Conservation (phyloP, 1,284 basidiomycete genomes). For the Cutaneotrichosporon sp. region DNA sequence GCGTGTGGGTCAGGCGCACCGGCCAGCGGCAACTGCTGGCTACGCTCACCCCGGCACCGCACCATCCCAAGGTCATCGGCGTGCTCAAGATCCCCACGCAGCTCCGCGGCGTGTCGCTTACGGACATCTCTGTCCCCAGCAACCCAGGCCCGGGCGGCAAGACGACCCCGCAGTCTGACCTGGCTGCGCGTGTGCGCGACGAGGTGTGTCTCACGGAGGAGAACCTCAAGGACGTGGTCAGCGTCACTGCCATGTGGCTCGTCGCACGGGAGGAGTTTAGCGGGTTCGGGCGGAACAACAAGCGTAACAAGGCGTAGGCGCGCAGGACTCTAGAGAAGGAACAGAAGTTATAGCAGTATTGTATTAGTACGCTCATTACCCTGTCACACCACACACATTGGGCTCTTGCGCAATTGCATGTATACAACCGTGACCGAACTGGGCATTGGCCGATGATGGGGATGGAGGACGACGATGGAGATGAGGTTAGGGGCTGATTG, state of each 20-base stretch:
- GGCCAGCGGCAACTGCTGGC: constrained; percentile 51
- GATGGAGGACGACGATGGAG: too few relatives aligned
- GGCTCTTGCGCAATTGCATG: neutral
- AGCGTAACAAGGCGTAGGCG: constrained; percentile 1
- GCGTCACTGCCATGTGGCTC: constrained; percentile 83
- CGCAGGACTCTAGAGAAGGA: too few relatives aligned
- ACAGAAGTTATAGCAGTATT: too few relatives aligned
- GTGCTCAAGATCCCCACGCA: constrained; percentile 85
- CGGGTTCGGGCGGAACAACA: constrained; percentile 70
- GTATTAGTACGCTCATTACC: neutral
- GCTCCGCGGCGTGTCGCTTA: constrained; percentile 61
- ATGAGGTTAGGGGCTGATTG: too few relatives aligned
- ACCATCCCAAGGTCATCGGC: constrained; percentile 91
- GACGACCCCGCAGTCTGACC: constrained; percentile 3
- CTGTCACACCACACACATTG: neutral
- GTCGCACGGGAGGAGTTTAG: constrained; percentile 88
- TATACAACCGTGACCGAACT: neutral
- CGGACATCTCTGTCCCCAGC: too few relatives aligned
- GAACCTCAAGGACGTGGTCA: constrained; percentile 89
- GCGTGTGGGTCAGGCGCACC: constrained; percentile 47
- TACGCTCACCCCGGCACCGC: constrained; percentile 82
- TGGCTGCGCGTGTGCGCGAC: constrained; percentile 31
- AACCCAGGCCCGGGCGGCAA: neutral
- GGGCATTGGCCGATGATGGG: too few relatives aligned
- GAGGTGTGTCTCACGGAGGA: constrained; percentile 71